A percentile compares a stretch with the other conserved stretches of the same genome.
Conservation (phyloP, 2,329 filamentous ascomycete species). For the Juglanconis oblonga region DNA sequence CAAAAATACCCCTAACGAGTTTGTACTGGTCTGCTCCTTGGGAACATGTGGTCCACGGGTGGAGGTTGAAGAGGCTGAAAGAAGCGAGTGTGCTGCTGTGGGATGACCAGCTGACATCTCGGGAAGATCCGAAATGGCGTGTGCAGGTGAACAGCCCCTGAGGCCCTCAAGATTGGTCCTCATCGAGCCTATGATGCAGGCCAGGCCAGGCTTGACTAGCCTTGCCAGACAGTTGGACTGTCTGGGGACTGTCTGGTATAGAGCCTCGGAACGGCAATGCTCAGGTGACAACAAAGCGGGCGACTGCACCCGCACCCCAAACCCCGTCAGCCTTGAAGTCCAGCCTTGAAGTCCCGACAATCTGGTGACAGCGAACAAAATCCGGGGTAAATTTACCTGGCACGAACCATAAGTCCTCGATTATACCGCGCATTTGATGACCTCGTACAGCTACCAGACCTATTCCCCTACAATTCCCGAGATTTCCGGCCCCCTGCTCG, state of each 20-base stretch:
- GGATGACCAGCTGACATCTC: not conserved
- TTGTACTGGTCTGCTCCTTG: not conserved
- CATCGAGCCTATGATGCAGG: no score
- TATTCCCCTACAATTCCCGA: not conserved
- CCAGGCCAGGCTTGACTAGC: no score
- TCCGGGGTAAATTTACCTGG: conserved; percentile 5
- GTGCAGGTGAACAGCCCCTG: no score
- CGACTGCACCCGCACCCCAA: not conserved
- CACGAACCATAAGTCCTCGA: not conserved
- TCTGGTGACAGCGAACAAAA: conserved; percentile 16
- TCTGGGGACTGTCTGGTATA: not conserved
- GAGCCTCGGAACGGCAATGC: not conserved
- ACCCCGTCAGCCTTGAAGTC: not conserved
- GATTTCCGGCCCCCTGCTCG: not conserved
- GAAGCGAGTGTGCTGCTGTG: not conserved
- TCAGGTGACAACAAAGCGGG: not conserved
- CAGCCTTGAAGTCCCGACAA: conserved; percentile 10
- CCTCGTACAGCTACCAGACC: not conserved
- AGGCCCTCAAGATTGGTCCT: no score
- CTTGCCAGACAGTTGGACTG: no score
- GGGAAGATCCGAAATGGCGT: not conserved
- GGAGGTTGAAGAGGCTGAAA: not conserved
- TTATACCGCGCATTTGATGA: not conserved
- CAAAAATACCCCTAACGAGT: not conserved
- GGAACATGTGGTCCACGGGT: not conserved